These are phyloP conservation scores for Auriscalpium microsporum DNA, from an alignment of 768 basidiomycete genomes.

Conservation along the genomic window DNA sequence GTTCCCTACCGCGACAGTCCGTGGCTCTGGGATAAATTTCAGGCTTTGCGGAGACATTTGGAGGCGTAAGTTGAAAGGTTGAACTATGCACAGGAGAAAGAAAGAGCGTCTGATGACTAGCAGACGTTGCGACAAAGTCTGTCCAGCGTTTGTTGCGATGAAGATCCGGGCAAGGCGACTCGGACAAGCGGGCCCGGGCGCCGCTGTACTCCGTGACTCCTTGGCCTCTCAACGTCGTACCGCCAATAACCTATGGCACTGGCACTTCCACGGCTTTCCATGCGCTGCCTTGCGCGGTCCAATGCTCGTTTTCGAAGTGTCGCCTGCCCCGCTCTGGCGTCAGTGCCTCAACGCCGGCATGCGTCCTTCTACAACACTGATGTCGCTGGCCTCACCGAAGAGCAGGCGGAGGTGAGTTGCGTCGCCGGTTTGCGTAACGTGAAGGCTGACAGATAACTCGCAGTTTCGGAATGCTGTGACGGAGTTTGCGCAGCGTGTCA, in stretches of 20 bases:
- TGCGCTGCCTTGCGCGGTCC: too few species aligned
- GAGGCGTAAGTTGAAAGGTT: background rate
- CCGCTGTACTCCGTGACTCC: too few species aligned
- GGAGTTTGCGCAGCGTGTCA: conserved; percentile 75
- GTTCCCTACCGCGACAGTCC: conserved; percentile 60
- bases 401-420: conserved; percentile 63
- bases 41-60: background rate
- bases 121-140: background rate
- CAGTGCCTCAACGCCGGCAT: conserved; percentile 5
- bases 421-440: background rate
- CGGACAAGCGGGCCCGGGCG: too few species aligned
- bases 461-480: conserved; percentile 77
- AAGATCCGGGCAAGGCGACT: background rate
- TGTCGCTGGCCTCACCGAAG: conserved; percentile 69
- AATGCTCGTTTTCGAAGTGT: too few species aligned
- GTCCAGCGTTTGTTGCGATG: background rate
- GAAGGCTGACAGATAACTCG: background rate
- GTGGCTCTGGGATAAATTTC: conserved; percentile 56
- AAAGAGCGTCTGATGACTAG: background rate
- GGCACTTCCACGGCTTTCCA: too few species aligned
- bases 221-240: too few species aligned
- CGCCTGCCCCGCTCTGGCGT: too few species aligned
- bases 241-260: too few species aligned
- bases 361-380: conserved; percentile 63
- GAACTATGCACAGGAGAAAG: background rate